Base-by-base conservation (phyloP, 371 early-diverging fungal genomes). In the Rhizopus delemar region DNA sequence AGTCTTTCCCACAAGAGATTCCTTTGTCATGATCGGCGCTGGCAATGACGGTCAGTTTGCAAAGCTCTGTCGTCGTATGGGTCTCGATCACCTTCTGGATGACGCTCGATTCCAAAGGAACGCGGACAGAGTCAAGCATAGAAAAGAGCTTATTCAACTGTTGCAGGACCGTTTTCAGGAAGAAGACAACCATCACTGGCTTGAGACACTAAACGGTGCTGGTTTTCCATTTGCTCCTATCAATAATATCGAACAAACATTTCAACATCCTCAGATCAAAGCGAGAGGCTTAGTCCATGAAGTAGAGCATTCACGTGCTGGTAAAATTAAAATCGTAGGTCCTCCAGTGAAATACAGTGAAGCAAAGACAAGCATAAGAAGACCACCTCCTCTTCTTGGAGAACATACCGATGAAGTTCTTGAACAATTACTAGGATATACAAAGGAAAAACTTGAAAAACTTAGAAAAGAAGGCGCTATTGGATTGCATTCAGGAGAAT, bases 221-320 rank as follows among this genome's bases (percentile, higher is more conserved):
- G 93, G 91, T 0, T 79, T 94, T 32, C 94, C 94, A 3, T 91
- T 86, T 72, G 90, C 88, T 8, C 94, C 95, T 5, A 91, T 95
- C 45, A 93, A 93, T 68, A 92, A 90, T 57, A 86, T 95, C 34
- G 63, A 74, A 54, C 81, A 91, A 59, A 93, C 97, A 2, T 95
- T 95, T 60, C 70, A 81, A 35, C 95, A 96, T 70, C 94, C 94
- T 13, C 97, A 96, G 66, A 81, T 95, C 3, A 43, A 77, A 13
- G 90, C 91, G 4, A 80, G 94, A 16, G 78, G 82, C 5, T 85
- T 95, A 73, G 83, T 96, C 0, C 86, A 86, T 46, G 82, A 89
- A 65, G 78, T 96, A 5, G 86, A 90, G 3, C 97, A 96, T 67
- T 89, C 89, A 33, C 84, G 77, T 16, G 87, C 86, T 5, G 97